Evolutionary conservation across 306 rosid species (phyloP), one percentile per base, ranked within the genome.

Genomic region (Astragalus membranaceus): DNA sequence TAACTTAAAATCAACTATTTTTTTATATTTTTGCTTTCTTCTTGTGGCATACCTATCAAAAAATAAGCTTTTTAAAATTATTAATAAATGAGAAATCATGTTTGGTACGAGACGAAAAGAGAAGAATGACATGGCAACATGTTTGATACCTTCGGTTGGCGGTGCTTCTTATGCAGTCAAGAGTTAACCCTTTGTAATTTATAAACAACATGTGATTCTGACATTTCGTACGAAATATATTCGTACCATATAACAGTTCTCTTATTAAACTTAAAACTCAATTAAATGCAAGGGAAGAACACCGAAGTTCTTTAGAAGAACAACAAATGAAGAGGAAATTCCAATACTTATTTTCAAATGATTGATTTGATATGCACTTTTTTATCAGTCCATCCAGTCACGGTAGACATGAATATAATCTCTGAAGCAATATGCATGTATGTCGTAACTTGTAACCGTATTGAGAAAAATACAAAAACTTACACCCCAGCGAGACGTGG

Each of bases 401-500:
- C 43, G 71, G 75, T 46, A 68, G 57, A 42, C 47, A 69, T 29
- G 37, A 13, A 16, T 13, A 60, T 37, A 13, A 26, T 51, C 13
- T 39, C 16, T 10, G 70, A 59, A 66, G 71, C 26, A 63, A 30
- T 63, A 70, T 16, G 37, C 39, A 44, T 8, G 14, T 64, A 48
- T 11, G 42, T 29, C 50, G 43, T 57, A 48, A 8, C 35, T 29
- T 14, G 37, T 55, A 74, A 58, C 14, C 13, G 10, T 37, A 50
- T 20, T 14, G 65, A 33, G 36, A 52, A 50, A 70, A 62, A 20
- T 43, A 49, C 9, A 62, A 26, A 76, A 52, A 82, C 98, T 82
- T 80, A 93, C 98, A 93, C 76, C 79, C 92, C 94, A n/a, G 88
- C 93, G 83, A 90, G 85, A 51, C 64, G 84, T 66, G 98, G 97